Evolutionary conservation across 805 yeast species (phyloP), one percentile per base, ranked within the genome.

Genomic region (Teunomyces cretensis): DNA sequence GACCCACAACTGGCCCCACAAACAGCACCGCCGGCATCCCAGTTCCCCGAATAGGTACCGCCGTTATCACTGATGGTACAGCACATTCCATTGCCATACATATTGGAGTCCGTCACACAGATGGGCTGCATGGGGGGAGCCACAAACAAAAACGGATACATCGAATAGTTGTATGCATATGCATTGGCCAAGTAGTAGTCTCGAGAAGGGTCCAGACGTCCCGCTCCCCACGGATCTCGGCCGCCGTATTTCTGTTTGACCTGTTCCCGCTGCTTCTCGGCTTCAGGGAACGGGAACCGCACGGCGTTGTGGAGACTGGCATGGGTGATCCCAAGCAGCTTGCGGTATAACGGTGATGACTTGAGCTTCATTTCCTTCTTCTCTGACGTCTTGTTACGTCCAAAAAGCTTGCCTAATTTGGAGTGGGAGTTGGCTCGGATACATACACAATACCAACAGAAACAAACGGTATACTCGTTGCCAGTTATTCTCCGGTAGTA

Each of bases 401-500:
- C 39, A 31, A 50, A 42, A 4, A 48, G 14, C 30, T 37, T 41
- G n/a, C 30, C 37, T 11, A 47, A 40, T n/a, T 36, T 42, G 4
- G 48, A 30, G 6, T 30, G 32, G 9, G 49, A 32, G 2, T 32
- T 36, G 12, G 40, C 28, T 35, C 50, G 36, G 5, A 46, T 4
- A 27, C 19, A 30, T 41, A 33, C 43, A 43, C 53, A 50, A 30
- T 50, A 45, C 46, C 46, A 44, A 39, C 67, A 61, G 39, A 49
- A 53, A 32, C 67, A 62, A 16, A 60, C 39, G 12, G 56, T 44
- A 27, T 54, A 53, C 4, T 51, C 54, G 16, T 54, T 51, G 8
- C 46, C 44, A 41, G 42, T 54, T 12, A 15, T 35, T 12, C 32
- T 33, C 41, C 43, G 45, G 42, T 57, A 62, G 26, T 45, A 36